Percentiles rank a stretch among this genome's conserved stretches.
Conservation (phyloP, 345 rosid genomes). For the Lenwebbia sp. region DNA sequence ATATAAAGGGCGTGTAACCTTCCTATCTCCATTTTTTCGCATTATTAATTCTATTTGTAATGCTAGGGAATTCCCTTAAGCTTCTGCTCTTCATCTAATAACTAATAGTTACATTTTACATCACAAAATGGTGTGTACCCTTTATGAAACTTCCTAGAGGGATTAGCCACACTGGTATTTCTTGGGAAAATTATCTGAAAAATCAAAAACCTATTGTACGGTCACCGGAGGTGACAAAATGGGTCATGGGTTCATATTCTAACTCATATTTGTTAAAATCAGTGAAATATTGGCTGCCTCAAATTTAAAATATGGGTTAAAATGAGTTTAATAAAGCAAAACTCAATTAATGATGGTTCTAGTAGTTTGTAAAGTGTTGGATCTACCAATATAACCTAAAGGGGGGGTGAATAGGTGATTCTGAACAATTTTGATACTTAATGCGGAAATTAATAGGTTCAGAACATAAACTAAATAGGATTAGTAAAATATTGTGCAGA, state of each 20-base stretch:
- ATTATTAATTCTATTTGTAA: too few species aligned
- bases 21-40: not conserved
- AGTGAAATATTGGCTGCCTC: not conserved
- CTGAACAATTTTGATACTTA: too few species aligned
- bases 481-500: too few species aligned
- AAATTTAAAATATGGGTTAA: not conserved
- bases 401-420: too few species aligned
- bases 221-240: not conserved
- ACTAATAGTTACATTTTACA: too few species aligned
- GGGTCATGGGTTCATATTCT: not conserved
- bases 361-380: not conserved
- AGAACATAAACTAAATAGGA: too few species aligned
- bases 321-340: not conserved
- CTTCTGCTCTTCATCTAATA: too few species aligned
- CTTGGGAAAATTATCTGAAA: not conserved
- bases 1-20: not conserved
- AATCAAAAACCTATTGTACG: not conserved
- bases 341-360: not conserved
- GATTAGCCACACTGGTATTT: not conserved
- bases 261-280: not conserved
- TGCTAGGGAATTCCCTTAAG: too few species aligned
- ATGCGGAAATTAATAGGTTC: too few species aligned
- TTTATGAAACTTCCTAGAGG: not conserved
- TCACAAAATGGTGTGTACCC: not conserved
- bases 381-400: too few species aligned